Conservation (phyloP, 1,284 basidiomycete genomes). For the Naganishia sp. region DNA sequence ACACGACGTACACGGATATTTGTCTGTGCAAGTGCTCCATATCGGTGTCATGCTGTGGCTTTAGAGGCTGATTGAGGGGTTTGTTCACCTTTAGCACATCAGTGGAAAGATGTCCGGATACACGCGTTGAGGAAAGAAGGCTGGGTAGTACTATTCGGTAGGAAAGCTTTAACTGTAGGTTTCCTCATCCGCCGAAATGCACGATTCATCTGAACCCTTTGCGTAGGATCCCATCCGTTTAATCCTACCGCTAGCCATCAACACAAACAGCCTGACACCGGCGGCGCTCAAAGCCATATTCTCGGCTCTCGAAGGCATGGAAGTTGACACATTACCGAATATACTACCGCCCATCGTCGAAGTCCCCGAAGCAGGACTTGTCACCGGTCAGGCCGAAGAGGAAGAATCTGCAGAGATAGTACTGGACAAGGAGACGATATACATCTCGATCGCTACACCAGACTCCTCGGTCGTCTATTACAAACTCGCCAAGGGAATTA, state of each 20-base stretch:
- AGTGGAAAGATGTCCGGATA: constrained; percentile 50
- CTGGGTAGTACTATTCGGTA: constrained; percentile 49
- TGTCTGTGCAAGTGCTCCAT: constrained; percentile 45
- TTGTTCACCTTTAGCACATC: constrained; percentile 42
- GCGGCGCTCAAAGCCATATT: constrained; percentile 47
- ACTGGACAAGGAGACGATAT: constrained; percentile 50
- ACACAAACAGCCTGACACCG: constrained; percentile 48
- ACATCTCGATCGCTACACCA: constrained; percentile 49
- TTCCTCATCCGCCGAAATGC: background rate
- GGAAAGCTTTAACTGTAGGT: constrained; percentile 46
- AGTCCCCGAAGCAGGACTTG: constrained; percentile 1
- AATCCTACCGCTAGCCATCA: constrained; percentile 50
- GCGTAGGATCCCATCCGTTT: constrained; percentile 49
- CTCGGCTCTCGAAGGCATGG: constrained; percentile 36
- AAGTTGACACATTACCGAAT: constrained; percentile 36
- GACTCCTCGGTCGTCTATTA: constrained; percentile 56
- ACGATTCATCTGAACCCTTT: background rate
- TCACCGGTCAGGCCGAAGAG: constrained; percentile 20
- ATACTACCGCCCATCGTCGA: constrained; percentile 38
- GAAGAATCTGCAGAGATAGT: constrained; percentile 23
- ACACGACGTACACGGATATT: constrained; percentile 50
- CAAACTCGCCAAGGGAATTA: constrained; percentile 52
- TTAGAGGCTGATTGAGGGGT: background rate
- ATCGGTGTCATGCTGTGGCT: background rate
- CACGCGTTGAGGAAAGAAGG: constrained; percentile 38